Conservation (phyloP, 306 rosid species). For the Vigna trinervia region DNA sequence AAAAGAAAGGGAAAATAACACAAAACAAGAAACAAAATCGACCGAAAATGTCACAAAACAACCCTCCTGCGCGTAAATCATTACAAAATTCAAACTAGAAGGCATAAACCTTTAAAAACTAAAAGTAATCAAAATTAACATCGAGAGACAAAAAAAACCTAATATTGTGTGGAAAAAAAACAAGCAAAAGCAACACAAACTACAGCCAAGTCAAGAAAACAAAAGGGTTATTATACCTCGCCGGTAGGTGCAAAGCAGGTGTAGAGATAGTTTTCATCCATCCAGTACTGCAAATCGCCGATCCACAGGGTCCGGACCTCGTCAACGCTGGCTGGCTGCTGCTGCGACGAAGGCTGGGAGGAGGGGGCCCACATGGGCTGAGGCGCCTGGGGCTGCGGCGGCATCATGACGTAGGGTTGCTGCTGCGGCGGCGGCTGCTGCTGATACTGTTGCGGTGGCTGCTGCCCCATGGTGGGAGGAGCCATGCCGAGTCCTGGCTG, state of each 20-base stretch:
- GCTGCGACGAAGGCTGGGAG: slow-evolving; percentile 48
- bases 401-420: slow-evolving; percentile 82
- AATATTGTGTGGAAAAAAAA: background rate
- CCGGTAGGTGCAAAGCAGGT: slow-evolving; percentile 72
- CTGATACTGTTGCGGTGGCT: slow-evolving; percentile 68
- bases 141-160: background rate
- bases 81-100: background rate
- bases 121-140: background rate
- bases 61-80: background rate
- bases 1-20: background rate
- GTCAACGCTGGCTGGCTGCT: slow-evolving; percentile 65
- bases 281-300: slow-evolving; percentile 98
- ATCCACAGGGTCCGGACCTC: slow-evolving; percentile 97
- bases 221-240: slow-evolving; percentile 59
- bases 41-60: background rate
- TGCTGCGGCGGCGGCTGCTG: slow-evolving; percentile 47
- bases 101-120: background rate
- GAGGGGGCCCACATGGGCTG: slow-evolving; percentile 67
- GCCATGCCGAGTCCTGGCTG: slow-evolving; percentile 78
- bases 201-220: background rate
- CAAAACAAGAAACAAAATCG: background rate
- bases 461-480: slow-evolving; percentile 65
- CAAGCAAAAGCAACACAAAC: background rate
- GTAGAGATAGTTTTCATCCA: slow-evolving; percentile 83
- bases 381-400: slow-evolving; percentile 63